Percentiles rank a stretch among this genome's conserved stretches.
phyloP scores from a whole-genome alignment of 352 stramenopile genomes.

The Globisporangium cederbergense region DNA sequence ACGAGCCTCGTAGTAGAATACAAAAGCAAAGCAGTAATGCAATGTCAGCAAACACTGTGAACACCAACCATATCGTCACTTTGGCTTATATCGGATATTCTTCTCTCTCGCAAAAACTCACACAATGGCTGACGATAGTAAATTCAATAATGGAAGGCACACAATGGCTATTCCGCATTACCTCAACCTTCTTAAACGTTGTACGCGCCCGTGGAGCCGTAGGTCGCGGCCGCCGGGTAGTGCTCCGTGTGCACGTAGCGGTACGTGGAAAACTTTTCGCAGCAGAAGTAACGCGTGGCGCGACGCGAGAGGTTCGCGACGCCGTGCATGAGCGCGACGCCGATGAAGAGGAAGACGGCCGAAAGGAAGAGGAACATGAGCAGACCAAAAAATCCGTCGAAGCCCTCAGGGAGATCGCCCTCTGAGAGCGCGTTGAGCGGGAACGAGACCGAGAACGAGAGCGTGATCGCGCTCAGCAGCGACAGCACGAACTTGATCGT shows the following conservation, averaged over 20 bases:
- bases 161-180: neutral
- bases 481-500: slow-evolving; percentile 56
- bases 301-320: slow-evolving; percentile 35
- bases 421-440: slow-evolving; percentile 34
- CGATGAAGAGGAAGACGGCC: slow-evolving; percentile 41
- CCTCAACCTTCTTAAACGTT: neutral
- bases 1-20: slow-evolving; percentile 3
- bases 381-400: slow-evolving; percentile 33
- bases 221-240: slow-evolving; percentile 24
- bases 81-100: neutral
- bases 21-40: slow-evolving; percentile 6
- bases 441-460: slow-evolving; percentile 55
- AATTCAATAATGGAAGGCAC: neutral
- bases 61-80: neutral
- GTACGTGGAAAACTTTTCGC: slow-evolving; percentile 53
- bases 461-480: slow-evolving; percentile 43
- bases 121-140: neutral
- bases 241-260: slow-evolving; percentile 28
- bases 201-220: slow-evolving; percentile 30
- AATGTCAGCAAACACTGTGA: slow-evolving; percentile 4
- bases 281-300: slow-evolving; percentile 67
- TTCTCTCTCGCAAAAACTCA: neutral
- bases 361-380: slow-evolving; percentile 47
- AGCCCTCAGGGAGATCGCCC: slow-evolving; percentile 37
- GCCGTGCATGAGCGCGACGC: slow-evolving; percentile 56